Percentiles rank a stretch among this genome's conserved stretches.
These are phyloP conservation scores for Closterium sp. DNA, from an alignment of 139 green algal genomes.

Conservation along the genomic window DNA sequence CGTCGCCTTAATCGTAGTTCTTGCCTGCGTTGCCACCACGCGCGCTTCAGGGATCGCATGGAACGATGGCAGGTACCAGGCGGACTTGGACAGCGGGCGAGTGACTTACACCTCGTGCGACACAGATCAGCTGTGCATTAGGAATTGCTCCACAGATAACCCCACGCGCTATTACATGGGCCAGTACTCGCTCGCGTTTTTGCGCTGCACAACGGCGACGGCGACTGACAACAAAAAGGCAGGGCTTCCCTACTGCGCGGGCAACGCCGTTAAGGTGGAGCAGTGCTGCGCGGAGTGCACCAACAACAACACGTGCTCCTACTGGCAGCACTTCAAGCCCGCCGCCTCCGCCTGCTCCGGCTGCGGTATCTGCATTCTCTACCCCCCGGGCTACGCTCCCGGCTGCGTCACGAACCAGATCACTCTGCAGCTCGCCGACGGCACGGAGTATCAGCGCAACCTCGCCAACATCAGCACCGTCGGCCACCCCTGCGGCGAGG, in stretches of 20 bases:
- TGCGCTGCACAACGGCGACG: not conserved
- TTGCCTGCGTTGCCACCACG: not conserved
- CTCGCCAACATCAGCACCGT: not conserved
- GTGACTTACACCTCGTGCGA: not conserved
- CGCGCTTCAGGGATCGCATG: not conserved
- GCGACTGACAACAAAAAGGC: too few relatives aligned
- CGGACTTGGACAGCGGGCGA: not conserved
- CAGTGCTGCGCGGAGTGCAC: not conserved
- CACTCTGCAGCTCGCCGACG: not conserved
- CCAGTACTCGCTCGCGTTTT: not conserved
- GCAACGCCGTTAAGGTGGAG: not conserved
- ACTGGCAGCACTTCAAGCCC: constrained; percentile 5
- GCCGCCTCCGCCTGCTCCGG: not conserved
- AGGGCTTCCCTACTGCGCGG: not conserved
- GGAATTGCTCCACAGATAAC: not conserved
- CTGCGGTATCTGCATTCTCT: not conserved
- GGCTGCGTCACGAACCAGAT: not conserved
- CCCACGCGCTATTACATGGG: not conserved
- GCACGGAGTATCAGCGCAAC: not conserved
- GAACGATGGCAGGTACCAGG: not conserved
- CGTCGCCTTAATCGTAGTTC: not conserved
- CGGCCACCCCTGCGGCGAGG: constrained; percentile 8
- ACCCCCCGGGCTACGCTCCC: not conserved
- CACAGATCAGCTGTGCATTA: not conserved
- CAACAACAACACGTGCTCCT: not conserved